Evolutionary conservation across 352 stramenopile species (phyloP), one percentile per base, ranked within the genome.

Genomic region (Hyaloperonospora brassicae): DNA sequence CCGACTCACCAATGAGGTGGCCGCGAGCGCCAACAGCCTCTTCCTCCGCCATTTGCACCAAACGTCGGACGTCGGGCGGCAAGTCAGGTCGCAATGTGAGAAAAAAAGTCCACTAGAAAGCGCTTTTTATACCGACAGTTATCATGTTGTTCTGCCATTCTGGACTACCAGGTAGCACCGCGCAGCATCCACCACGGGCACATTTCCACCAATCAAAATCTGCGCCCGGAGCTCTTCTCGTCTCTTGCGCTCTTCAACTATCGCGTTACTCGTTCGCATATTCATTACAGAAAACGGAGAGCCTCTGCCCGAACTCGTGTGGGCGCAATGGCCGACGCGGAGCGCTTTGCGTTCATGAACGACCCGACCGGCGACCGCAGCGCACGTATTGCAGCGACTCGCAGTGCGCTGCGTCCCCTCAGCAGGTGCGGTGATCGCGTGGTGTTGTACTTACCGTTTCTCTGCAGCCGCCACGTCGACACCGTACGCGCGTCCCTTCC

Each of bases 1-100:
- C 76, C 46, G 79, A 82, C 68, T 90, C 80, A 48, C 76, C 76
- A 43, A 86, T 68, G 23, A 90, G 70, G 14, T 73, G 77, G 40
- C 61, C 57, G 53, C 56, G 54, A 31, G 49, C 38, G 52, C 27
- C 7, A 31, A 50, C 40, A 31, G 70, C 60, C 14, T 66, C 65
- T 17, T 54, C 50, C 13, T 68, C 65, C 27, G 57, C 46, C 68
- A 77, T 75, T 24, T 21, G 2, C 34, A 50, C 38, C 27, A 31
- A 31, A 31, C 27, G 27, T 3, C 27, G 27, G 3, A 7, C 27
- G 27, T 31, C 27, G 7, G 27, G n/a, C n/a, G n/a, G n/a, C n/a
- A n/a, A n/a, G n/a, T n/a, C n/a, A n/a, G 27, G 27, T 31, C 27
- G 27, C 7, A 31, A 31, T 31, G 27, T 31, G 27, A 31, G 7